Evolutionary conservation across 129 eudicot genomes (phyloP).

Genomic region (Flaveria bidentis): DNA sequence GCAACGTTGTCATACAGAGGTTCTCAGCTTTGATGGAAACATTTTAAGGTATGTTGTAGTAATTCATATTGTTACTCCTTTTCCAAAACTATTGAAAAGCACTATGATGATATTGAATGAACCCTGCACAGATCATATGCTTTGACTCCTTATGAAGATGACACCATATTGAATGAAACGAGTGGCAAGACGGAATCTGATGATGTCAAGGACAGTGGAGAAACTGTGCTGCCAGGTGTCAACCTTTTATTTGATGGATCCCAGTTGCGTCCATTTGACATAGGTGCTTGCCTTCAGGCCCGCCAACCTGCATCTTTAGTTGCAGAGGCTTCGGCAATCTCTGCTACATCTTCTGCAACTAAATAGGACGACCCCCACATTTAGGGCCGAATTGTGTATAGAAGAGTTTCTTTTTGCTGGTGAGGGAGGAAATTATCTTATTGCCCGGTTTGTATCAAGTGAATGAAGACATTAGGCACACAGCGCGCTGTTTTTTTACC

Average conservation of each 20-base stretch:
- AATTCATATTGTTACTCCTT: not conserved
- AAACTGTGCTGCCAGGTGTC: slow-evolving; percentile 82
- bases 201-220: slow-evolving; percentile 69
- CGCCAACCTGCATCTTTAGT: slow-evolving; percentile 87
- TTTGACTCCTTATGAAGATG: slow-evolving; percentile 65
- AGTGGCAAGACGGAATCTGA: slow-evolving; percentile 55
- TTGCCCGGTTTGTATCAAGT: slow-evolving; percentile 6
- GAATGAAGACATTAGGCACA: not conserved
- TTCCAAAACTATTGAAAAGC: not conserved
- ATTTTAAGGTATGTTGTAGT: slow-evolving; percentile 57
- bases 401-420: slow-evolving; percentile 22
- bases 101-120: slow-evolving; percentile 14
- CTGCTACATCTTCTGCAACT: slow-evolving; percentile 28
- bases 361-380: slow-evolving; percentile 32
- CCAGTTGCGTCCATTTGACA: slow-evolving; percentile 87
- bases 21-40: slow-evolving; percentile 42
- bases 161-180: slow-evolving; percentile 56
- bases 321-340: slow-evolving; percentile 83
- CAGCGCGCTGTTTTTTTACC: not conserved
- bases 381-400: slow-evolving; percentile 20
- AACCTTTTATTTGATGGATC: slow-evolving; percentile 91
- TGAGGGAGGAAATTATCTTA: slow-evolving; percentile 15
- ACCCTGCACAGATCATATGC: slow-evolving; percentile 80
- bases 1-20: slow-evolving; percentile 36
- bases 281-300: slow-evolving; percentile 97